A percentile compares a stretch with the other conserved stretches of the same genome.
These are phyloP conservation scores for Gliomastix tumulicola DNA, from an alignment of 2,329 filamentous ascomycete species.

Conservation along the genomic window DNA sequence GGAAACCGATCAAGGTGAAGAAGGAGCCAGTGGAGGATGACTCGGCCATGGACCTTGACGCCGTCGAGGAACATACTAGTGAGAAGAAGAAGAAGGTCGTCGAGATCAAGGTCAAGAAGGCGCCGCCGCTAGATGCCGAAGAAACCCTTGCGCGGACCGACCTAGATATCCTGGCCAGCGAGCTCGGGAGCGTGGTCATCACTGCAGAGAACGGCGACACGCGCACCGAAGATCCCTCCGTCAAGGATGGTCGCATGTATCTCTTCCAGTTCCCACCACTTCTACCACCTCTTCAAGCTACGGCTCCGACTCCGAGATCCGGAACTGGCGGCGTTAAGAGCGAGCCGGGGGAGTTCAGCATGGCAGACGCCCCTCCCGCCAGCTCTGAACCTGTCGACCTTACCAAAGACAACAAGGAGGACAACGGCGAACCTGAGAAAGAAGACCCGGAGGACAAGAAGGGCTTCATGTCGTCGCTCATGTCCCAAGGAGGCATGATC, in stretches of 20 bases:
- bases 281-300: conserved; percentile 44
- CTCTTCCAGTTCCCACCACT: conserved; percentile 60
- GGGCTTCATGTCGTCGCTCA: conserved; percentile 29
- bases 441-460: conserved; percentile 20
- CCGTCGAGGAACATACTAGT: background rate
- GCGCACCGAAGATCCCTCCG: conserved; percentile 17
- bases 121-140: conserved; percentile 24
- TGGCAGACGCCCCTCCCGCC: conserved; percentile 22
- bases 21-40: conserved; percentile 7
- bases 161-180: conserved; percentile 31
- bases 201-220: conserved; percentile 17
- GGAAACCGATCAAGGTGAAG: conserved; percentile 9
- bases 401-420: conserved; percentile 21
- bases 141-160: conserved; percentile 30
- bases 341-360: conserved; percentile 29
- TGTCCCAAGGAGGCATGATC: conserved; percentile 48
- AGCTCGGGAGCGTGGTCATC: conserved; percentile 29
- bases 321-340: no score
- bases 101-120: conserved; percentile 12
- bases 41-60: conserved; percentile 6
- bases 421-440: conserved; percentile 15
- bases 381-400: conserved; percentile 29
- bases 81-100: conserved; percentile 17
- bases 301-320: conserved; percentile 17
- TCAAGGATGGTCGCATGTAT: conserved; percentile 51